These are phyloP conservation scores for Candida wancherniae DNA, from an alignment of 805 yeast species.

Conservation along the genomic window DNA sequence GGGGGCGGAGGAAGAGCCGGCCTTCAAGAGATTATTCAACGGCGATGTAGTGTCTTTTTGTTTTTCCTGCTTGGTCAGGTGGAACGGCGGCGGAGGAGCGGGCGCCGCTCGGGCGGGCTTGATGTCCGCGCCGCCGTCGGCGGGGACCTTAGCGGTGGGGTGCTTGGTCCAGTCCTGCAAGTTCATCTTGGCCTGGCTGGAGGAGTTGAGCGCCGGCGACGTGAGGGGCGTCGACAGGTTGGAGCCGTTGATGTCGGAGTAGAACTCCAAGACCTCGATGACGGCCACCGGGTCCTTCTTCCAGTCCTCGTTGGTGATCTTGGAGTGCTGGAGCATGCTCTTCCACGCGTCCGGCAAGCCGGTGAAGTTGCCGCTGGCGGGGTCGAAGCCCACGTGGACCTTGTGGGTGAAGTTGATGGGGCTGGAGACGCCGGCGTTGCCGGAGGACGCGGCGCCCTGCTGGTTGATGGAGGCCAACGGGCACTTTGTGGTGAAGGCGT, in stretches of 20 bases:
- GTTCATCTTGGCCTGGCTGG: constrained; percentile 18
- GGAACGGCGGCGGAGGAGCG: constrained; percentile 41
- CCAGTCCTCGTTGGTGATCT: constrained; percentile 59
- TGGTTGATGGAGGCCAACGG: constrained; percentile 48
- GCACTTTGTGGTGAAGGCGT: constrained; percentile 74
- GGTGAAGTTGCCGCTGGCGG: constrained; percentile 58
- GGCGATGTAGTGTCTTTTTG: constrained; percentile 25
- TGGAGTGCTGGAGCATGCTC: constrained; percentile 50
- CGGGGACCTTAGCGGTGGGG: constrained; percentile 16
- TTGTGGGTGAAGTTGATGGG: constrained; percentile 95
- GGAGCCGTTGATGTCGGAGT: constrained; percentile 44
- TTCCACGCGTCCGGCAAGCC: constrained; percentile 59
- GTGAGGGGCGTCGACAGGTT: constrained; percentile 29
- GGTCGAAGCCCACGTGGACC: constrained; percentile 85
- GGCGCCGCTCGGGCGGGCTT: constrained; percentile 40
- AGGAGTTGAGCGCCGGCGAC: constrained; percentile 20
- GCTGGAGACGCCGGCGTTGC: constrained; percentile 61
- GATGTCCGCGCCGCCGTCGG: constrained; percentile 14
- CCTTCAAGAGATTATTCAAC: constrained; percentile 26
- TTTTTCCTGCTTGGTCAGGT: constrained; percentile 20
- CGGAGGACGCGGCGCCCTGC: constrained; percentile 17
- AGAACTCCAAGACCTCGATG: constrained; percentile 55
- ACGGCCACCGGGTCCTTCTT: constrained; percentile 62
- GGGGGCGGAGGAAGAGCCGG: constrained; percentile 12
- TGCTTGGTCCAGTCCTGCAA: constrained; percentile 43